Evolutionary conservation across 108 stramenopile species (phyloP), one percentile per base, ranked within the genome.

Genomic region (Nannochloropsis salina): DNA sequence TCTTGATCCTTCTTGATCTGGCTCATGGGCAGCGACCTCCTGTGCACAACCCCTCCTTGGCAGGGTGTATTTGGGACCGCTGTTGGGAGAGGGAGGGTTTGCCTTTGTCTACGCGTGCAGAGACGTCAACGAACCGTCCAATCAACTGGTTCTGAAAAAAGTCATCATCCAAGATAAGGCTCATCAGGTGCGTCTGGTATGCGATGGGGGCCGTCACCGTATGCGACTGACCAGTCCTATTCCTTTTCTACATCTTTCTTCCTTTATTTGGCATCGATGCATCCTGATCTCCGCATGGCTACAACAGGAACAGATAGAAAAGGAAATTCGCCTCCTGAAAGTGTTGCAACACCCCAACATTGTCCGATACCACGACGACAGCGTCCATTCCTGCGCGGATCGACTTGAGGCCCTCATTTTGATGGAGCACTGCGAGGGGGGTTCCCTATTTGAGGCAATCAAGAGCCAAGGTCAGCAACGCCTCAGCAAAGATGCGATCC

Each of bases 391-490:
- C 45, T 80, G 47, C 8, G 84, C 86, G 31, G 41, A 82, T 41
- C 44, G 44, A 80, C 90, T 92, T 10, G 94, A 95, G 83, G 96
- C 96, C 85, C 85, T 94, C 47, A 96, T 97, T 44, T 86, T 98
- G 45, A 94, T 98, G 95, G 97, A 98, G 83, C 95, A 93, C 87
- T 96, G 95, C 84, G 94, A 95, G 82, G 93, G 95, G 22, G 97
- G 97, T 5, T 94, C 95, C 85, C 94, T 96, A 9, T 91, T 96
- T 40, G 94, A 94, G 51, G 93, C 93, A 44, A 93, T 95, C 44
- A 94, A 93, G 31, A 82, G 89, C 80, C 89, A 95, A 84, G 91
- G 90, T 82, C 84, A 88, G 21, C 45, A 47, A 43, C 79, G 83
- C 80, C 18, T 84, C 83, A 21, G 86, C 86, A 21, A 83, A 87